These are phyloP conservation scores for Heterobasidion irregulare DNA, from an alignment of 1,284 basidiomycete species.

Conservation along the genomic window DNA sequence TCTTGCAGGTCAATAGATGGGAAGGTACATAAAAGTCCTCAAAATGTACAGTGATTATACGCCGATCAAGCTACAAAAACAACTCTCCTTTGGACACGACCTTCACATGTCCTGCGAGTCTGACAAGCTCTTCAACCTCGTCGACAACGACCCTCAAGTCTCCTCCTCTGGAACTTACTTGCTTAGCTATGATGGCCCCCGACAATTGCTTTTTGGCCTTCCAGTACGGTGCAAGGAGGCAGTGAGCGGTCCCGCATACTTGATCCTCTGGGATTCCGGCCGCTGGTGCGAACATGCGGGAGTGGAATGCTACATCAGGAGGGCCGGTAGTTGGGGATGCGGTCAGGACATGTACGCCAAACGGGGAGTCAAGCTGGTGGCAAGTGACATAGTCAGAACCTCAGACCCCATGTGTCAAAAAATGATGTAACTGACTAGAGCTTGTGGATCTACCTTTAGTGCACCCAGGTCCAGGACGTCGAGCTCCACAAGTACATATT, in stretches of 20 bases:
- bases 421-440: constrained; percentile 29
- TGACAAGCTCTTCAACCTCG: constrained; percentile 22
- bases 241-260: constrained; percentile 52
- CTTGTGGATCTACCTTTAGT: constrained; percentile 22
- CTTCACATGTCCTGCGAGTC: constrained; percentile 28
- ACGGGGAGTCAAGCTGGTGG: constrained; percentile 13
- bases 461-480: constrained; percentile 32
- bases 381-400: constrained; percentile 4
- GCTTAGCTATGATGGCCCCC: constrained; percentile 31
- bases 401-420: background rate
- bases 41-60: no score
- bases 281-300: constrained; percentile 43
- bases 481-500: constrained; percentile 35
- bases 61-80: constrained; percentile 11
- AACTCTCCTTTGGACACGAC: constrained; percentile 27
- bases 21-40: no score
- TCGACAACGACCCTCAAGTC: constrained; percentile 34
- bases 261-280: constrained; percentile 35
- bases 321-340: constrained; percentile 20
- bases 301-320: constrained; percentile 32
- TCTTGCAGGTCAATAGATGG: no score
- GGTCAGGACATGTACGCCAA: constrained; percentile 29
- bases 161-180: constrained; percentile 45
- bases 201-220: constrained; percentile 26
- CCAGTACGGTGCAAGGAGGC: constrained; percentile 45